Conservation (phyloP, 2,329 filamentous ascomycete genomes). For the Penicillium hesseltinei region DNA sequence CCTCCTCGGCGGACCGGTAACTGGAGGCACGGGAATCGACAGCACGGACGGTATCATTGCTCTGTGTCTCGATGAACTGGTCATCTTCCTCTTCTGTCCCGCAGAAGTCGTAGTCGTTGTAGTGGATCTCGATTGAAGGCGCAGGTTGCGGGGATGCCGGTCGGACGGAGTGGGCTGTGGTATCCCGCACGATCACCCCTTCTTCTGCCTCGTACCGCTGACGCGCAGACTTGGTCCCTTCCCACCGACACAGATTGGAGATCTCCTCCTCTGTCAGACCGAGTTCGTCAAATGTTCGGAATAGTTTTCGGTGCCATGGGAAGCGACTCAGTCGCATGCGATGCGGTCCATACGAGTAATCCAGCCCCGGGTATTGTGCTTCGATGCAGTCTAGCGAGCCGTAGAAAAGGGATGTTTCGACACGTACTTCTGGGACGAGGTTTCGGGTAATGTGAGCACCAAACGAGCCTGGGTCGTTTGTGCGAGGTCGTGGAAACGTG, state of each 20-base stretch:
- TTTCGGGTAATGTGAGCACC: slow-evolving; percentile 59
- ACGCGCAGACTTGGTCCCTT: slow-evolving; percentile 50
- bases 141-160: slow-evolving; percentile 47
- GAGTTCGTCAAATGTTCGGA: slow-evolving; percentile 60
- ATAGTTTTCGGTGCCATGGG: slow-evolving; percentile 59
- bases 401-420: slow-evolving; percentile 64
- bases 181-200: slow-evolving; percentile 59
- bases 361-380: slow-evolving; percentile 64
- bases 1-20: slow-evolving; percentile 25
- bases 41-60: slow-evolving; percentile 25
- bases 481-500: slow-evolving; percentile 57
- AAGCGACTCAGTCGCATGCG: slow-evolving; percentile 62
- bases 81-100: slow-evolving; percentile 29
- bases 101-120: slow-evolving; percentile 27
- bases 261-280: slow-evolving; percentile 60
- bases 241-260: slow-evolving; percentile 60
- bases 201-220: slow-evolving; percentile 54
- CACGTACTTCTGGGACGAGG: slow-evolving; percentile 63
- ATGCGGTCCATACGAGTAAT: slow-evolving; percentile 62
- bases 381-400: slow-evolving; percentile 63
- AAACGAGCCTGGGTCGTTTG: slow-evolving; percentile 59
- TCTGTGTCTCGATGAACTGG: slow-evolving; percentile 21
- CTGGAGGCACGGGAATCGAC: slow-evolving; percentile 21
- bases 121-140: slow-evolving; percentile 35
- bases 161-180: slow-evolving; percentile 58